Conservation (phyloP, 768 basidiomycete genomes). For the Cystobasidiopsis lactophilus region DNA sequence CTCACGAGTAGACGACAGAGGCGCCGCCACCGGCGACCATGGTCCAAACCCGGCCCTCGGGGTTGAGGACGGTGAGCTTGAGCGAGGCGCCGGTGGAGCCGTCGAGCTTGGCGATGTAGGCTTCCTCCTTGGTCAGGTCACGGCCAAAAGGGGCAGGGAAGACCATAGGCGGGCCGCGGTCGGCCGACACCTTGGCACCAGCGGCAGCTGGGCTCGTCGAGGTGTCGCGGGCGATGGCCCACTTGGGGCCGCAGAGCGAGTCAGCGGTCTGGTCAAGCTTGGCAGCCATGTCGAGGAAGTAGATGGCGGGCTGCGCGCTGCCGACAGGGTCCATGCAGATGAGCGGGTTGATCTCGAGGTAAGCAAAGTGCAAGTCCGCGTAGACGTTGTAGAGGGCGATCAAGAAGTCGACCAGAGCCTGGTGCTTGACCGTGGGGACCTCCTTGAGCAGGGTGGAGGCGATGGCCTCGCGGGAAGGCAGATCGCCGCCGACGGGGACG, state of each 20-base stretch:
- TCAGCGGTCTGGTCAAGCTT: conserved; percentile 99
- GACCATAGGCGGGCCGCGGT: conserved; percentile 92
- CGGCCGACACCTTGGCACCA: conserved; percentile 41
- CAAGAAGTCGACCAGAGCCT: conserved; percentile 84
- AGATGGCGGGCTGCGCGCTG: conserved; percentile 51
- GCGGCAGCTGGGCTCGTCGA: conserved; percentile 34
- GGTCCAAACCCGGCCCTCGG: conserved; percentile 92
- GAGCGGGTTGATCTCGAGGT: conserved; percentile 98
- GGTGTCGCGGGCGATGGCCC: conserved; percentile 88
- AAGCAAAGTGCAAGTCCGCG: conserved; percentile 96
- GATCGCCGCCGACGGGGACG: conserved; percentile 47
- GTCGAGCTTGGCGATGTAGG: conserved; percentile 96
- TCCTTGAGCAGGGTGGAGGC: conserved; percentile 53
- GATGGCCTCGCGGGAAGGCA: conserved; percentile 64
- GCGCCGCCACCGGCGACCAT: conserved; percentile 98
- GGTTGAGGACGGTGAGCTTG: conserved; percentile 88
- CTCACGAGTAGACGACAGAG: conserved; percentile 38
- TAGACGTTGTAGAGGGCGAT: conserved; percentile 88
- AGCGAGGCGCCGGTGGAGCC: conserved; percentile 92
- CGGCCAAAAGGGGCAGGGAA: conserved; percentile 79
- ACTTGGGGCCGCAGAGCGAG: conserved; percentile 91
- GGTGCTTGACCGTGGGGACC: conserved; percentile 65
- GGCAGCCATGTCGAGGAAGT: conserved; percentile 98
- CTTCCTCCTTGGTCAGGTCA: conserved; percentile 93
- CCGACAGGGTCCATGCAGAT: conserved; percentile 67